Percentiles rank a stretch among this genome's conserved stretches.
Conservation (phyloP, 257 asterid genomes). For the Primulina huaijiensis region DNA sequence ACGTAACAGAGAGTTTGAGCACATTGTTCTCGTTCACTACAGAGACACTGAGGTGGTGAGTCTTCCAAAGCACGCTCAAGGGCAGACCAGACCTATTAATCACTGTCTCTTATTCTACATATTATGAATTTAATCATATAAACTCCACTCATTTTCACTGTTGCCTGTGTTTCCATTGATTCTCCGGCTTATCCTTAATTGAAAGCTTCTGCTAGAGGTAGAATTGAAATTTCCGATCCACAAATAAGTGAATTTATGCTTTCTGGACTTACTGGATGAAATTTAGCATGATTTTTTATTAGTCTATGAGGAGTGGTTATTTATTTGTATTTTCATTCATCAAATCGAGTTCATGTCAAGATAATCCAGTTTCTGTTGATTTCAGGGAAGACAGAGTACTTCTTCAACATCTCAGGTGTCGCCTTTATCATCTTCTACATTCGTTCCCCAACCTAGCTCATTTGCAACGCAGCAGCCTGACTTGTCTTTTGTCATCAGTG, state of each 20-base stretch:
- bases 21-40: constrained; percentile 98
- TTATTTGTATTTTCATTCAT: constrained; percentile 8
- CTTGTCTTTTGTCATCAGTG: constrained; percentile 46
- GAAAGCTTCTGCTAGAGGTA: constrained; percentile 6
- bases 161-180: constrained; percentile 18
- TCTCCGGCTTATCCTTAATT: constrained; percentile 13
- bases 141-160: constrained; percentile 13
- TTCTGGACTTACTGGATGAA: no score
- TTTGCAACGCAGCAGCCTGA: constrained; percentile 46
- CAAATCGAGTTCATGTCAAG: constrained; percentile 12
- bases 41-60: constrained; percentile 83
- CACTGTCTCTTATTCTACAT: constrained; percentile 5
- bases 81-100: constrained; percentile 20
- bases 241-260: no score
- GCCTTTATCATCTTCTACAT: constrained; percentile 28
- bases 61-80: constrained; percentile 17
- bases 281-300: no score
- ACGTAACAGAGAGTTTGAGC: constrained; percentile 71
- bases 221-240: constrained; percentile 2
- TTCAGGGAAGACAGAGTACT: constrained; percentile 57
- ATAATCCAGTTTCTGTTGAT: constrained; percentile 19
- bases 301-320: constrained; percentile 8
- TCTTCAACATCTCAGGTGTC: constrained; percentile 46
- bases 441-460: constrained; percentile 36
- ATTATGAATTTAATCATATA: constrained; percentile 18